These are phyloP conservation scores for Phytophthora pini DNA, from an alignment of 352 stramenopile species.

Conservation along the genomic window DNA sequence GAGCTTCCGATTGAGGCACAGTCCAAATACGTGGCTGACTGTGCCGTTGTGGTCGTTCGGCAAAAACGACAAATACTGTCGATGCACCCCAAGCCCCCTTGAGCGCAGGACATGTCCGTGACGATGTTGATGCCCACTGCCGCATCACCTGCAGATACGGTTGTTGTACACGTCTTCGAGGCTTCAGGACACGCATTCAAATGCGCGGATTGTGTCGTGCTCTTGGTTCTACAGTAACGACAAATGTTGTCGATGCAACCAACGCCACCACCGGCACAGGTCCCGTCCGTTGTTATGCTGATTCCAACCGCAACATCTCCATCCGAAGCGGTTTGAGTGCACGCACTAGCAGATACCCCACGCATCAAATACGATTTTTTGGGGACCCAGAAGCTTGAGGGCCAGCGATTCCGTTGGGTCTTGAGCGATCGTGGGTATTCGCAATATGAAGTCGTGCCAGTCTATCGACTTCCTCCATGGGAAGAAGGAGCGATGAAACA, in stretches of 20 bases:
- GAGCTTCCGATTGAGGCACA: not conserved
- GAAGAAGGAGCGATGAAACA: too few relatives aligned
- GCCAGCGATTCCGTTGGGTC: too few relatives aligned
- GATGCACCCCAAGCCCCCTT: constrained; percentile 37
- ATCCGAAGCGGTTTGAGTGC: constrained; percentile 16
- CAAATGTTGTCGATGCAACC: constrained; percentile 27
- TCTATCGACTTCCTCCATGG: too few relatives aligned
- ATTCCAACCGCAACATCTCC: constrained; percentile 36
- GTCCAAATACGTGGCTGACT: constrained; percentile 21
- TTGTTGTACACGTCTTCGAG: constrained; percentile 8
- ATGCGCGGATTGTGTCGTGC: constrained; percentile 24
- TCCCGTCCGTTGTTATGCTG: constrained; percentile 27
- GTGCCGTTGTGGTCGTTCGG: constrained; percentile 27
- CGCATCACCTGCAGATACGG: constrained; percentile 28
- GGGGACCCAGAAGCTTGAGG: too few relatives aligned
- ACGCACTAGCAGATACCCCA: constrained; percentile 1
- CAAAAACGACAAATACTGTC: constrained; percentile 33
- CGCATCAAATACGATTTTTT: too few relatives aligned
- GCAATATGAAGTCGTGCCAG: too few relatives aligned
- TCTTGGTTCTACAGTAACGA: constrained; percentile 22
- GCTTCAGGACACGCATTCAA: constrained; percentile 17
- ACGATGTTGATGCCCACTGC: constrained; percentile 34
- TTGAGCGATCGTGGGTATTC: too few relatives aligned
- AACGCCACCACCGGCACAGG: constrained; percentile 21
- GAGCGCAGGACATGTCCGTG: constrained; percentile 30